Percentiles rank a stretch among this genome's conserved stretches.
phyloP scores from a whole-genome alignment of 2,329 filamentous ascomycete genomes.

The Xenosphaeropsis pyriputrescens region DNA sequence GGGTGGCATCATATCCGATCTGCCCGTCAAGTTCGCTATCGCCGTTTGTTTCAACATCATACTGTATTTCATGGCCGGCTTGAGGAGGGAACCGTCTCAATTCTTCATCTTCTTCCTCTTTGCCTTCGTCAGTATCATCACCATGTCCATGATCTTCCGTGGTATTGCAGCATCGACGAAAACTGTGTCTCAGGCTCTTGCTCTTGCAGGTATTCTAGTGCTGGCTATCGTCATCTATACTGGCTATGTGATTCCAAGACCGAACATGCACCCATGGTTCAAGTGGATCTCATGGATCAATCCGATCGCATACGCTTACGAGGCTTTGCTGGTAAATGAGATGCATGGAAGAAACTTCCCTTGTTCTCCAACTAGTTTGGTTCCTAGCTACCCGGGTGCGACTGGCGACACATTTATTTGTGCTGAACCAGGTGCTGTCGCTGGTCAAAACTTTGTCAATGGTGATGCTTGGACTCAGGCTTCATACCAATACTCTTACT shows the following conservation, averaged over 20 bases:
- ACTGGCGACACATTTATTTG: slow-evolving; percentile 31
- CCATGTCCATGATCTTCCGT: slow-evolving; percentile 76
- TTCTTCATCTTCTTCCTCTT: slow-evolving; percentile 81
- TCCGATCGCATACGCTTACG: slow-evolving; percentile 65
- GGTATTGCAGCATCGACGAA: slow-evolving; percentile 60
- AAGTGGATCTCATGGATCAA: slow-evolving; percentile 67
- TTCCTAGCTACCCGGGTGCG: slow-evolving; percentile 6
- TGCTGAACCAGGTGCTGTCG: slow-evolving; percentile 35
- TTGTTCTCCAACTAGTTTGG: slow-evolving; percentile 8
- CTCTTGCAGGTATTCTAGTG: slow-evolving; percentile 35
- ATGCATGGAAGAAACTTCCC: slow-evolving; percentile 28
- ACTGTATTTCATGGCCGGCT: slow-evolving; percentile 39
- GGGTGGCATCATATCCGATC: slow-evolving; percentile 36
- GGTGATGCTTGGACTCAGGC: slow-evolving; percentile 39
- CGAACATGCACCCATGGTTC: slow-evolving; percentile 61
- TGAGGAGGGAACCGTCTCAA: slow-evolving; percentile 60
- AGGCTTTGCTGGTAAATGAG: slow-evolving; percentile 67
- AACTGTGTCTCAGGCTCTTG: slow-evolving; percentile 48
- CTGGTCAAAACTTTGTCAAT: slow-evolving; percentile 34
- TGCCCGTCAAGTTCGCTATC: slow-evolving; percentile 40
- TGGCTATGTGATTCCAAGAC: slow-evolving; percentile 22
- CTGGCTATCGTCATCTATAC: slow-evolving; percentile 5
- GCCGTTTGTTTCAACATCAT: slow-evolving; percentile 36
- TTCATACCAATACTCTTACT: slow-evolving; percentile 37
- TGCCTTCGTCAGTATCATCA: slow-evolving; percentile 54